Evolutionary conservation across 768 basidiomycete genomes (phyloP).

Genomic region (Kondoa subrosea): DNA sequence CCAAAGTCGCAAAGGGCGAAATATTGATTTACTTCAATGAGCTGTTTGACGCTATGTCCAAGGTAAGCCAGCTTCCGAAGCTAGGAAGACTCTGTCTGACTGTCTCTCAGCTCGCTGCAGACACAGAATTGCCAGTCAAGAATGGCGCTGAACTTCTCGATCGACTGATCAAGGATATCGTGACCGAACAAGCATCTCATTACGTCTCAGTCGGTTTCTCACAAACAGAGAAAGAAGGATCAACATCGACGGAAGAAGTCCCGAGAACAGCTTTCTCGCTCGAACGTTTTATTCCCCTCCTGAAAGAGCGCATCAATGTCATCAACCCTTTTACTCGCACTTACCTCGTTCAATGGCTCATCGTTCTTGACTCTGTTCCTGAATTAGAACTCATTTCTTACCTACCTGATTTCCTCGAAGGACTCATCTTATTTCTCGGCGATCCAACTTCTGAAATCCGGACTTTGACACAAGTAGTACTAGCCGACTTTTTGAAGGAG

Average conservation of each 20-base stretch:
- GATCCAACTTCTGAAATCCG: slow-evolving; percentile 89
- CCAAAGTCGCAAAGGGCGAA: slow-evolving; percentile 90
- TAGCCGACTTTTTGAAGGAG: slow-evolving; percentile 78
- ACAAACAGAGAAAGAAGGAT: slow-evolving; percentile 37
- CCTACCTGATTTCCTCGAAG: slow-evolving; percentile 86
- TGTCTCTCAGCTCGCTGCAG: slow-evolving; percentile 65
- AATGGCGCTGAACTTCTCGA: slow-evolving; percentile 95
- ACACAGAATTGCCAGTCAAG: slow-evolving; percentile 89
- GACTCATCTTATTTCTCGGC: slow-evolving; percentile 85
- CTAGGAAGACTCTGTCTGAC: background rate
- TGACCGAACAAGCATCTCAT: slow-evolving; percentile 84
- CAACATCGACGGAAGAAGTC: slow-evolving; percentile 37
- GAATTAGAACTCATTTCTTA: slow-evolving; percentile 88
- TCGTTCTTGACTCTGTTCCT: slow-evolving; percentile 83
- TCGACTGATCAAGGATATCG: slow-evolving; percentile 91
- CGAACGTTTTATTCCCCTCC: slow-evolving; percentile 79
- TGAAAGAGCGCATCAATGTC: slow-evolving; percentile 84
- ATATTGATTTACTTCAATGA: slow-evolving; percentile 94
- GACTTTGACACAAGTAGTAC: slow-evolving; percentile 67
- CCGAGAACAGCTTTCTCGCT: slow-evolving; percentile 64
- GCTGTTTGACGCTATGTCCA: slow-evolving; percentile 91
- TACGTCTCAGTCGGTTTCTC: slow-evolving; percentile 62
- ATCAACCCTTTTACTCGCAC: slow-evolving; percentile 87
- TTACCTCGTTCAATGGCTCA: slow-evolving; percentile 95
- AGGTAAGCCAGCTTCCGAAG: slow-evolving; percentile 41